A percentile compares a stretch with the other conserved stretches of the same genome.
phyloP scores from a whole-genome alignment of 768 basidiomycete genomes.

The Collybiopsis confluens region DNA sequence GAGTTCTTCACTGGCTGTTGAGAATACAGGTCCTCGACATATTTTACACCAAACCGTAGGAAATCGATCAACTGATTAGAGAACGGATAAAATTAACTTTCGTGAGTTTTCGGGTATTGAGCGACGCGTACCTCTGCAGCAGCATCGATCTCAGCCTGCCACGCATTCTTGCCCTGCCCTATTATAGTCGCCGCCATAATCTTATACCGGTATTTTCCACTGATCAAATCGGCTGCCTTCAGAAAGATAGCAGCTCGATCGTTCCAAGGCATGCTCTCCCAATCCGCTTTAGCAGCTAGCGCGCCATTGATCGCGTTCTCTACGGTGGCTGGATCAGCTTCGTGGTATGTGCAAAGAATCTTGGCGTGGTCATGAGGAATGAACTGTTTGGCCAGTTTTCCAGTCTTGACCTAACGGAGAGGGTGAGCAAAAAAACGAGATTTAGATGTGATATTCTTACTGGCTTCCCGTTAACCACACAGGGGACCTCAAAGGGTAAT shows the following conservation, averaged over 20 bases:
- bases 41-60: slow-evolving; percentile 95
- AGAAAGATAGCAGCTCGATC: slow-evolving; percentile 98
- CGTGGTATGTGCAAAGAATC: slow-evolving; percentile 82
- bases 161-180: slow-evolving; percentile 97
- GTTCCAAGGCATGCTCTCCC: slow-evolving; percentile 95
- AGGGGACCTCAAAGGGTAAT: slow-evolving; percentile 90
- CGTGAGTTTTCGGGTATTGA: not conserved
- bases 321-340: slow-evolving; percentile 77
- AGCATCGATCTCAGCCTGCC: slow-evolving; percentile 99
- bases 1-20: slow-evolving; percentile 89
- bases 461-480: slow-evolving; percentile 84
- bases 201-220: slow-evolving; percentile 94
- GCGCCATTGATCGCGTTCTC: slow-evolving; percentile 81
- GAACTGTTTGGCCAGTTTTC: slow-evolving; percentile 70
- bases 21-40: slow-evolving; percentile 89
- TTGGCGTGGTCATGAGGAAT: slow-evolving; percentile 84
- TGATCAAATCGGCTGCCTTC: slow-evolving; percentile 93
- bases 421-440: too few species aligned
- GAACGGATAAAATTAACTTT: not conserved
- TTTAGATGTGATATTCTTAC: slow-evolving; percentile 31
- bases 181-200: slow-evolving; percentile 96
- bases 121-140: slow-evolving; percentile 92
- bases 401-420: slow-evolving; percentile 68
- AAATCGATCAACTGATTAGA: slow-evolving; percentile 74
- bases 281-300: slow-evolving; percentile 77